Base-by-base conservation (phyloP, 768 basidiomycete genomes). In the Pholiota molesta region DNA sequence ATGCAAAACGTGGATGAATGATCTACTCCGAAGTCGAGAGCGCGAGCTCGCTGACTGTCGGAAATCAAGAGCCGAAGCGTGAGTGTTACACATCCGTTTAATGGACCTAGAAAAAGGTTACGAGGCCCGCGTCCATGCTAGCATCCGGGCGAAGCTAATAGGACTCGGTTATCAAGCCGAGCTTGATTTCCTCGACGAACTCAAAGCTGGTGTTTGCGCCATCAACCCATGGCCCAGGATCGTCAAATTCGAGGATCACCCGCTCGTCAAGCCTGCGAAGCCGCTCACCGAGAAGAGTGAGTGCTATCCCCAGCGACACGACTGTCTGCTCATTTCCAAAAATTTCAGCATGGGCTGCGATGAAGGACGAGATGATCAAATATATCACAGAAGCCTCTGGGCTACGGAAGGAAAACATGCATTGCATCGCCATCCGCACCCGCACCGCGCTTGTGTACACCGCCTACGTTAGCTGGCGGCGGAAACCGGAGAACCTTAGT, bases 271-370 rank as follows among this genome's bases (percentile, higher is more conserved):
- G 31, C 39, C 8, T 59, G 66, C 67, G 62, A 53, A 62, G 67
- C 66, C 23, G 19, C 39, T 59, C 7, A 54, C 58, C 16, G 64
- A 65, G 21, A 39, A 62, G 26, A 13, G 53, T 51, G 13, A 14
- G 42, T 23, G 10, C 29, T 55, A 37, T 19, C 17, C 5, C 23
- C 31, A 17, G 19, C 23, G 9, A 13, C 40, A 47, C 42, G 10
- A 4, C 37, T 26, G 0, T 42, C 11, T 8, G 8, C 42, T 55
- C 13, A 59, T 19, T 31, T 37, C 19, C 19, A 14, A 44, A 44
- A 51, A 33, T 13, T 26, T 8, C 37, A 76, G 75, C 55, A 2
- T 74, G 74, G 73, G 62, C 66, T 0, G 73, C 66, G 26, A 73
- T 75, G n/a, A 67, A 73, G 56, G 23, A 42, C 29, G 59, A 67